Evolutionary conservation across 208 protist genomes (phyloP).

Genomic region (Trypanosoma conorhini): DNA sequence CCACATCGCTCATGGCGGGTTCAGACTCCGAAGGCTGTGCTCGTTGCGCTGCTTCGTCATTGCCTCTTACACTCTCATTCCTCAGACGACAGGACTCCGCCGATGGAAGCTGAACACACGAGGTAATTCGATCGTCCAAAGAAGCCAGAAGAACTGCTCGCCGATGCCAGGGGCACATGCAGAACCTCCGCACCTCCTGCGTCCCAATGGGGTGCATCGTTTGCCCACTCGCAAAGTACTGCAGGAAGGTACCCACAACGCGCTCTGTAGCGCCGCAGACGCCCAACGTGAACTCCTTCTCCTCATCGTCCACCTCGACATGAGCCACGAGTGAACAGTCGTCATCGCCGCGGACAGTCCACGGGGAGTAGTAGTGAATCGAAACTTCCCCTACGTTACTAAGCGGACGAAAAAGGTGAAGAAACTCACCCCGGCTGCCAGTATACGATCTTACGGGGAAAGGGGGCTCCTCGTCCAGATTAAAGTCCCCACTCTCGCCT

Average conservation of each 20-base stretch:
- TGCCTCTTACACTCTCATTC: neutral
- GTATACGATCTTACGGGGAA: constrained; percentile 15
- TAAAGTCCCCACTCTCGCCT: constrained; percentile 4
- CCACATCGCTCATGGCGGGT: neutral
- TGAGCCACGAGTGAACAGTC: constrained; percentile 16
- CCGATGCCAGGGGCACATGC: constrained; percentile 27
- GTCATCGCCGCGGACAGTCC: constrained; percentile 16
- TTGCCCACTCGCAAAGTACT: constrained; percentile 27
- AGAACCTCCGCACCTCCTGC: constrained; percentile 17
- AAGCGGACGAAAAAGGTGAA: constrained; percentile 14
- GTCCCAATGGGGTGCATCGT: constrained; percentile 21
- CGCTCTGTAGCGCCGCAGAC: constrained; percentile 19
- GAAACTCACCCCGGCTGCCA: constrained; percentile 17
- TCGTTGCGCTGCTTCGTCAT: neutral
- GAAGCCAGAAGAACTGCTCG: constrained; percentile 20
- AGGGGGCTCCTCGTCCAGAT: constrained; percentile 12
- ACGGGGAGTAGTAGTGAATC: constrained; percentile 26
- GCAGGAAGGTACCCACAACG: constrained; percentile 24
- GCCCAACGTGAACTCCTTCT: constrained; percentile 20
- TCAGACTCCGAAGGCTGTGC: neutral
- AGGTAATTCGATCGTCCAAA: constrained; percentile 24
- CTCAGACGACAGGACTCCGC: constrained; percentile 2
- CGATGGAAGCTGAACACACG: constrained; percentile 25
- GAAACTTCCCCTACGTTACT: neutral
- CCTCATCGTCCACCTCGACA: constrained; percentile 31